Percentiles rank a stretch among this genome's conserved stretches.
These are phyloP conservation scores for Apophysomyces elegans DNA, from an alignment of 371 early-diverging fungal species.

Conservation along the genomic window DNA sequence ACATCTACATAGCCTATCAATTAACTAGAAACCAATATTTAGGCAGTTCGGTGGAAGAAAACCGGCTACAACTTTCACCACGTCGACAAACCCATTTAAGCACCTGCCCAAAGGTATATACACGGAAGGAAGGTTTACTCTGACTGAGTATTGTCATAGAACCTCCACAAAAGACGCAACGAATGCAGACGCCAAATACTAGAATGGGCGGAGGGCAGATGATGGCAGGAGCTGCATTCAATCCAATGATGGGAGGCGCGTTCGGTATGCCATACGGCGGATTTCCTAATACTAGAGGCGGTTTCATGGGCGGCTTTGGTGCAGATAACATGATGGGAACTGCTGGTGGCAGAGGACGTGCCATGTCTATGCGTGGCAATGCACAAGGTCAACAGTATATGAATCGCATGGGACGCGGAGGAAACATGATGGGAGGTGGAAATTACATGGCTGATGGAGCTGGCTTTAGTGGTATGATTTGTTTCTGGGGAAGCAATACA, in stretches of 20 bases:
- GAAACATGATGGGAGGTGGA: constrained; percentile 34
- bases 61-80: constrained; percentile 40
- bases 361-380: constrained; percentile 28
- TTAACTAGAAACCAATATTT: background rate
- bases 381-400: constrained; percentile 25
- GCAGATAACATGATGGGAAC: constrained; percentile 37
- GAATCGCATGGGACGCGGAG: constrained; percentile 34
- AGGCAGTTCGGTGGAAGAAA: constrained; percentile 47
- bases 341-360: constrained; percentile 25
- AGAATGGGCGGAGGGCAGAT: constrained; percentile 20
- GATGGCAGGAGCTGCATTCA: constrained; percentile 23
- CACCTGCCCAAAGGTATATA: constrained; percentile 54
- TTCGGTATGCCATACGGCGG: constrained; percentile 34
- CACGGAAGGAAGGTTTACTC: background rate
- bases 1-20: background rate
- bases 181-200: constrained; percentile 26
- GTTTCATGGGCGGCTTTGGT: constrained; percentile 39
- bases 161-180: constrained; percentile 34
- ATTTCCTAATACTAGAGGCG: constrained; percentile 35
- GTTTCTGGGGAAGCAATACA: background rate
- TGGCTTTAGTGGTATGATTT: constrained; percentile 28
- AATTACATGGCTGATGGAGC: constrained; percentile 26
- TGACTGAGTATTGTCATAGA: constrained; percentile 18
- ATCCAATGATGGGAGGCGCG: constrained; percentile 34
- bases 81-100: constrained; percentile 49